Conservation (phyloP, 768 basidiomycete species). For the Multifurca ochricompacta region DNA sequence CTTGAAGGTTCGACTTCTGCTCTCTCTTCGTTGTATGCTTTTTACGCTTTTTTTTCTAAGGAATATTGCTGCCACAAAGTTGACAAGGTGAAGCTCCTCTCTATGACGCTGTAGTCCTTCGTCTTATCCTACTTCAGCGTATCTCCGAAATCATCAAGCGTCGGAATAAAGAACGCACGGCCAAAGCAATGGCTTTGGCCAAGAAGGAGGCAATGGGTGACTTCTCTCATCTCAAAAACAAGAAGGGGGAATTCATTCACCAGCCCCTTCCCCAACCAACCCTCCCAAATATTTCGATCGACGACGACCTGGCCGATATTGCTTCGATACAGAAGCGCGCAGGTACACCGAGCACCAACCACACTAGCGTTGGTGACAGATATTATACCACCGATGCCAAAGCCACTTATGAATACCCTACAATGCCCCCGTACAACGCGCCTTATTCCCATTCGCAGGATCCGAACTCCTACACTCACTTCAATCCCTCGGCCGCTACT, state of each 20-base stretch:
- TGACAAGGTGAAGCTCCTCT: slow-evolving; percentile 65
- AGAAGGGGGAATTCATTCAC: slow-evolving; percentile 78
- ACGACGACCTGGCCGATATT: slow-evolving; percentile 60
- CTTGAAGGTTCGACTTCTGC: slow-evolving; percentile 60
- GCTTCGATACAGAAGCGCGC: slow-evolving; percentile 49
- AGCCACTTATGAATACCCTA: slow-evolving; percentile 45
- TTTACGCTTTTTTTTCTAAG: slow-evolving; percentile 32
- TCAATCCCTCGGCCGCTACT: slow-evolving; percentile 50
- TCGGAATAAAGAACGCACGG: slow-evolving; percentile 78
- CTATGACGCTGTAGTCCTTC: slow-evolving; percentile 4
- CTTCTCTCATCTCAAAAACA: slow-evolving; percentile 86
- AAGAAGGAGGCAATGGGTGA: slow-evolving; percentile 90
- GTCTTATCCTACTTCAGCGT: slow-evolving; percentile 43
- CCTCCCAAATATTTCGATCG: slow-evolving; percentile 82
- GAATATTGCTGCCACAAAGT: slow-evolving; percentile 99
- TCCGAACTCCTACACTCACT: slow-evolving; percentile 43
- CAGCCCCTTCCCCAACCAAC: slow-evolving; percentile 89
- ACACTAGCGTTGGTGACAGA: slow-evolving; percentile 37
- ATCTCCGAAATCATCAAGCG: slow-evolving; percentile 91
- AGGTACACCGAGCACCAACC: slow-evolving; percentile 42
- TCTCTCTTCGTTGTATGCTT: neutral
- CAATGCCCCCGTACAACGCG: slow-evolving; percentile 68
- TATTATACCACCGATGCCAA: slow-evolving; percentile 46
- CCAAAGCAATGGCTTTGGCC: slow-evolving; percentile 71
- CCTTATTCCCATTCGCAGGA: slow-evolving; percentile 53